phyloP scores from a whole-genome alignment of 192 early-diverging fungal genomes.

The Mortierella hygrophila region DNA sequence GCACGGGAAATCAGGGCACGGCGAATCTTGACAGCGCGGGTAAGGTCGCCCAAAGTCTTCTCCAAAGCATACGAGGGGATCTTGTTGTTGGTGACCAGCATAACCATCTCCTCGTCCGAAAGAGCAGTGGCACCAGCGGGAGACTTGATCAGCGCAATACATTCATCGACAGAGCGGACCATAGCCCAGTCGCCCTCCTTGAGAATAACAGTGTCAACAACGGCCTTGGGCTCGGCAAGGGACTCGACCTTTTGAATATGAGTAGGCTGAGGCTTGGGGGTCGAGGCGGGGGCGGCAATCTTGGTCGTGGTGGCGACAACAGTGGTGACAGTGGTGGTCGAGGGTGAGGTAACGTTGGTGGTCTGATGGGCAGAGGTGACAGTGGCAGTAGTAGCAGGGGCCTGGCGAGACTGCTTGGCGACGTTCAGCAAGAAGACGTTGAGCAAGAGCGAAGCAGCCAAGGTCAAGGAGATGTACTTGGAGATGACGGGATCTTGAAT shows the following conservation, averaged over 20 bases:
- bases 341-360: constrained; percentile 5
- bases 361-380: not conserved
- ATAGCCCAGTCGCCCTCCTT: constrained; percentile 30
- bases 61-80: constrained; percentile 92
- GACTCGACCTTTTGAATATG: constrained; percentile 45
- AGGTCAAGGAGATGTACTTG: constrained; percentile 65
- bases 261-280: constrained; percentile 28
- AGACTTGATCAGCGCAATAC: constrained; percentile 57
- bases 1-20: constrained; percentile 81
- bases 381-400: constrained; percentile 24
- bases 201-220: constrained; percentile 10
- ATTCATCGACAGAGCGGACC: constrained; percentile 61
- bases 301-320: constrained; percentile 49
- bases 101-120: constrained; percentile 82
- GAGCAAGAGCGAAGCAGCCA: constrained; percentile 64
- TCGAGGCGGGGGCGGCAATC: constrained; percentile 34
- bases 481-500: constrained; percentile 70
- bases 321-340: constrained; percentile 42
- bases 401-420: constrained; percentile 65
- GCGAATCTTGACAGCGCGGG: constrained; percentile 88
- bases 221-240: constrained; percentile 44
- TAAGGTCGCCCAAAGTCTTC: constrained; percentile 80
- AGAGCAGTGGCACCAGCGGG: constrained; percentile 62
- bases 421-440: constrained; percentile 73
- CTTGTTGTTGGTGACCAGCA: constrained; percentile 77